Evolutionary conservation across 345 rosid genomes (phyloP).

Genomic region (Pelargonium nanum): DNA sequence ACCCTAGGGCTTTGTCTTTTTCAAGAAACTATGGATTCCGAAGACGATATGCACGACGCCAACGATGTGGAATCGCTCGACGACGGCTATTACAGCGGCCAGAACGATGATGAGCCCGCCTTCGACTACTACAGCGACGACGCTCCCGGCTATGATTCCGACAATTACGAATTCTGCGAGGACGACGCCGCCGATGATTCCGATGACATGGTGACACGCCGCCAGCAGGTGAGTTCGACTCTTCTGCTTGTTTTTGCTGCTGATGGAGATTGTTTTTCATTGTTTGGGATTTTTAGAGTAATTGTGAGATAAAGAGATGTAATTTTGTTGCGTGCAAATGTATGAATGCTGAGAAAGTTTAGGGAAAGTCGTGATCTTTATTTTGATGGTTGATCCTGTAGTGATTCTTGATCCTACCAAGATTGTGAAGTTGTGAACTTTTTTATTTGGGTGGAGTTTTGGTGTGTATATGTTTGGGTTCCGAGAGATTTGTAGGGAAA

Average conservation of each 20-base stretch:
- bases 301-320: no score
- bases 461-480: no score
- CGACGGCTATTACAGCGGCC: conserved; percentile 71
- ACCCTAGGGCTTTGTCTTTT: conserved; percentile 17
- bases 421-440: no score
- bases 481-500: no score
- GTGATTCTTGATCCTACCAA: no score
- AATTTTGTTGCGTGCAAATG: no score
- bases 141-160: conserved; percentile 30
- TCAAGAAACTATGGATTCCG: conserved; percentile 50
- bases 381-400: no score
- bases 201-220: conserved; percentile 31
- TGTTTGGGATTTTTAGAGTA: no score
- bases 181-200: conserved; percentile 53
- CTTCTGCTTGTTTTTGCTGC: neutral
- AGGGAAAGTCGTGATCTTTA: no score
- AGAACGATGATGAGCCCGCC: conserved; percentile 38
- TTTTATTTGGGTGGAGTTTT: no score
- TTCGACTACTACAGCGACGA: conserved; percentile 40
- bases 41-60: conserved; percentile 68
- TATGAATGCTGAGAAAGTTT: no score
- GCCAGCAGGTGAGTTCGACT: conserved; percentile 37
- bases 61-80: conserved; percentile 59
- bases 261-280: no score
- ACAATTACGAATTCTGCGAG: conserved; percentile 51